Conservation (phyloP, 306 rosid species). For the Ochetophila trinervis region DNA sequence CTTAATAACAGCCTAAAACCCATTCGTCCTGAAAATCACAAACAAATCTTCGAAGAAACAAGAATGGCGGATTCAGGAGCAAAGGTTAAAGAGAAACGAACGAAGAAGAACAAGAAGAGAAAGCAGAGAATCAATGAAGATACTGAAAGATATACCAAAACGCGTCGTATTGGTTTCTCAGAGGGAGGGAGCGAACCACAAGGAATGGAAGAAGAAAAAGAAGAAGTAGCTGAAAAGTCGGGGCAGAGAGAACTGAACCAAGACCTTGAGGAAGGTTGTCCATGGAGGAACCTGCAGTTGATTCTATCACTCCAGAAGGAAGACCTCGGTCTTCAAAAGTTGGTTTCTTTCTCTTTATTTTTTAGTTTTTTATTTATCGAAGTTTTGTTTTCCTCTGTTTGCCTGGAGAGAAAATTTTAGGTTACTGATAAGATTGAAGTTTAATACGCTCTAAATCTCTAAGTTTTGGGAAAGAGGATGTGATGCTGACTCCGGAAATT, state of each 20-base stretch:
- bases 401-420: neutral
- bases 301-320: conserved; percentile 58
- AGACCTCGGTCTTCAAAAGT: conserved; percentile 56
- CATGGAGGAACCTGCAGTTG: conserved; percentile 75
- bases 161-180: conserved; percentile 28
- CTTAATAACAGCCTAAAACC: no score
- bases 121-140: conserved; percentile 24
- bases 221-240: conserved; percentile 11
- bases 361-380: neutral
- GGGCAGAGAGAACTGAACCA: conserved; percentile 12
- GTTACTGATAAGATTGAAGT: neutral
- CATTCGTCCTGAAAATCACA: no score
- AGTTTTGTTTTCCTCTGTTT: conserved; percentile 15
- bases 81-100: conserved; percentile 16
- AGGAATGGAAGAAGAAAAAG: conserved; percentile 15
- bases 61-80: conserved; percentile 33
- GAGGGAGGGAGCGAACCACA: conserved; percentile 16
- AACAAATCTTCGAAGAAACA: neutral
- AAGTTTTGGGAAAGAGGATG: no score
- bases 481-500: no score
- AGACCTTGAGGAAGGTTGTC: conserved; percentile 21
- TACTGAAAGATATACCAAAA: conserved; percentile 37
- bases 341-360: conserved; percentile 4
- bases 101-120: conserved; percentile 41
- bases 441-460: no score